Percentiles rank a stretch among this genome's conserved stretches.
Conservation (phyloP, 192 early-diverging fungal species). For the Endogone sp. region DNA sequence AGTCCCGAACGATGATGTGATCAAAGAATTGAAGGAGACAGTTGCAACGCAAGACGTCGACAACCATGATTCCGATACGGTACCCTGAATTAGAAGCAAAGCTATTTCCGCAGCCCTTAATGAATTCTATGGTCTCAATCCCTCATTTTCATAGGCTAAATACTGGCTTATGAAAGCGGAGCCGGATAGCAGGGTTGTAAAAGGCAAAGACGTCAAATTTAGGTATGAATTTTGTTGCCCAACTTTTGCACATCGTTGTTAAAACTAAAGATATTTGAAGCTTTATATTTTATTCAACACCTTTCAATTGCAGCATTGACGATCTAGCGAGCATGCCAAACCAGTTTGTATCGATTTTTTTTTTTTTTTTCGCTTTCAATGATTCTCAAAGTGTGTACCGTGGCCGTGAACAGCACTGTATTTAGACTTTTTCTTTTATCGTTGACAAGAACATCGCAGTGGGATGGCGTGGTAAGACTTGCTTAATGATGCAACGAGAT, state of each 20-base stretch:
- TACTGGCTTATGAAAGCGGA: constrained; percentile 87
- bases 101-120: background rate
- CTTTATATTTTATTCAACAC: background rate
- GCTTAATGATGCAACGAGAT: background rate
- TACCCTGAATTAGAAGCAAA: no score
- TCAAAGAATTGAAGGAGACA: background rate
- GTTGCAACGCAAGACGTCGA: background rate
- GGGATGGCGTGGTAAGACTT: constrained; percentile 71
- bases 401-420: no score
- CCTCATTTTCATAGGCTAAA: constrained; percentile 10
- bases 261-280: no score
- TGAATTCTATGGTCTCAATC: background rate
- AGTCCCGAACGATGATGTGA: background rate
- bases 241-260: no score
- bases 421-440: background rate
- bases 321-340: constrained; percentile 47
- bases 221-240: constrained; percentile 14
- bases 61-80: background rate
- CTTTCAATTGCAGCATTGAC: constrained; percentile 55
- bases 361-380: no score
- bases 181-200: constrained; percentile 65
- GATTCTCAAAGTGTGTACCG: no score
- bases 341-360: constrained; percentile 10
- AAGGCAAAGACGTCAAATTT: constrained; percentile 64
- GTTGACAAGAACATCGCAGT: constrained; percentile 38